Base-by-base conservation (phyloP, 306 rosid genomes). In the Malus orientalis region DNA sequence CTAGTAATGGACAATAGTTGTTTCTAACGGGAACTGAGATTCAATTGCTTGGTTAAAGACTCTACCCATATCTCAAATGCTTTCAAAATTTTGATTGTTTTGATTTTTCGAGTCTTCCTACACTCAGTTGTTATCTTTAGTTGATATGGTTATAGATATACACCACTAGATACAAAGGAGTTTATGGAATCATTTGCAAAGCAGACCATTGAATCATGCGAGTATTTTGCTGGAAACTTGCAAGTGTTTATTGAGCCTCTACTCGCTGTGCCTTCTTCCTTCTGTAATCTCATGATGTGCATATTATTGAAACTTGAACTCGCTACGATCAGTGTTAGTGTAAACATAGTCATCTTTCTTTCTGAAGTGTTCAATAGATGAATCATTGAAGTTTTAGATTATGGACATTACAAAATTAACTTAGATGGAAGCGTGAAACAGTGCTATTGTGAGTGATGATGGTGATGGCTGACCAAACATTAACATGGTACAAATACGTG, bases 191-290 rank as follows among this genome's bases (percentile, higher is more conserved):
- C 88, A 40, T 84, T 80, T 84, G 70, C 93, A 78, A 89, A 89
- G 72, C 88, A 89, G 85, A 87, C 86, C 42, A 77, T 95, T 81
- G 96, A 92, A 83, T 88, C 97, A 70, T 92, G 99, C 92, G 77
- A 88, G 97, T 85, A 68, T 36, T 51, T 63, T 8, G 13, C 8
- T 44, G 16, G 30, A 73, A 49, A 42, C 40, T 11, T 55, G 33
- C 12, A 38, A 22, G n/a, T 51, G 63, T 38, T 38, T 40, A 61
- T 61, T 27, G 16, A 30, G 4, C 14, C 6, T 72, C 6, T 38
- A 76, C 32, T 67, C 11, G 25, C 36, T 78, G n/a, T 51, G 22
- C 44, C 6, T 63, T 63, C 55, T 38, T 38, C 11, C 18, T 62
- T 45, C n/a, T 57, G 12, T 4, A 20, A 14, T 27, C 11, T 6